Evolutionary conservation across 2,329 filamentous ascomycete genomes (phyloP).

Genomic region (Nectriaceae sp.): DNA sequence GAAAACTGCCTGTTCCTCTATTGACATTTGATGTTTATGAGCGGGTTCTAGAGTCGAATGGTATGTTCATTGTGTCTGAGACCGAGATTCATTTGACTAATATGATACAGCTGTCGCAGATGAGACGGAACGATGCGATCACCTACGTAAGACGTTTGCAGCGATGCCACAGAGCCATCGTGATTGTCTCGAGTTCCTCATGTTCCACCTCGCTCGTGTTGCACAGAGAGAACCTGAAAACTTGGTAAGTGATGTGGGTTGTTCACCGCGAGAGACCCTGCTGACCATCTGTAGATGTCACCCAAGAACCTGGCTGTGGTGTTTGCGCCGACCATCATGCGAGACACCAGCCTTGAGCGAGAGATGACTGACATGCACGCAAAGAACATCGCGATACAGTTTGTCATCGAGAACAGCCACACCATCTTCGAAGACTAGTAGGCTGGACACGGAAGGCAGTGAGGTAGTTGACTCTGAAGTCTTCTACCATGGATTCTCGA

Average conservation of each 20-base stretch:
- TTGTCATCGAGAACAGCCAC: slow-evolving; percentile 87
- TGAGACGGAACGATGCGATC: slow-evolving; percentile 66
- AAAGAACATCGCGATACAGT: slow-evolving; percentile 91
- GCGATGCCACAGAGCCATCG: slow-evolving; percentile 81
- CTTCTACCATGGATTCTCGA: slow-evolving; percentile 11
- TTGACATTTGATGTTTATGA: slow-evolving; percentile 95
- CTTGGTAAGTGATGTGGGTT: slow-evolving; percentile 55
- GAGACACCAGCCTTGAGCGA: slow-evolving; percentile 82
- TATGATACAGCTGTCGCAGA: slow-evolving; percentile 59
- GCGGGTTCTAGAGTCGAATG: slow-evolving; percentile 76
- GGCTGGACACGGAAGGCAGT: slow-evolving; percentile 15
- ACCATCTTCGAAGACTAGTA: slow-evolving; percentile 66
- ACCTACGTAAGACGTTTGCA: slow-evolving; percentile 73
- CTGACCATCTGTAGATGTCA: slow-evolving; percentile 69
- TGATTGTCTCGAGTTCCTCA: slow-evolving; percentile 88
- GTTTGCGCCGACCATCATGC: slow-evolving; percentile 97
- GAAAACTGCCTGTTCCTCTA: slow-evolving; percentile 84
- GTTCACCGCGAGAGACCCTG: neutral
- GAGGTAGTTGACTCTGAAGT: no score
- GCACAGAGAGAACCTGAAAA: slow-evolving; percentile 83
- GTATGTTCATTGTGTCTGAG: slow-evolving; percentile 48
- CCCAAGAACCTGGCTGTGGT: slow-evolving; percentile 95
- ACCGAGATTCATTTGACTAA: slow-evolving; percentile 21
- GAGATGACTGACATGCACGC: slow-evolving; percentile 96
- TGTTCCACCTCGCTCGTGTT: slow-evolving; percentile 90